Evolutionary conservation across 495 filamentous ascomycete species (phyloP).

Genomic region (Tricharina praecox): DNA sequence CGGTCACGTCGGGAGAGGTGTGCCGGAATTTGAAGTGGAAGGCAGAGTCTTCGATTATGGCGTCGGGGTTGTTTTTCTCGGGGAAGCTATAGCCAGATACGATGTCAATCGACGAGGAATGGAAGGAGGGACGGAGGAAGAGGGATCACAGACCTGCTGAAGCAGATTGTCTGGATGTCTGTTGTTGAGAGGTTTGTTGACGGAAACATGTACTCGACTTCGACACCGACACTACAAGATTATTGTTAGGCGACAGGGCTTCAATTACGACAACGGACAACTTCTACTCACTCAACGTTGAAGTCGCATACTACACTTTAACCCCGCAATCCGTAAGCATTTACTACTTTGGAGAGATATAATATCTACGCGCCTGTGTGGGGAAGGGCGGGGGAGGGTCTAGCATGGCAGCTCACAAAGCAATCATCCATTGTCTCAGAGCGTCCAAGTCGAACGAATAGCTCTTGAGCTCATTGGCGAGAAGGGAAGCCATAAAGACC

Average conservation of each 20-base stretch:
- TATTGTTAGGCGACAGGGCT: neutral
- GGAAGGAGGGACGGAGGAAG: neutral
- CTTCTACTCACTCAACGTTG: constrained; percentile 24
- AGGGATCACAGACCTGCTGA: constrained; percentile 20
- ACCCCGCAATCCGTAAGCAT: neutral
- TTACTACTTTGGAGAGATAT: neutral
- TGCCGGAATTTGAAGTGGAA: constrained; percentile 27
- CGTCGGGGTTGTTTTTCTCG: constrained; percentile 24
- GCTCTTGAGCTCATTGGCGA: constrained; percentile 16
- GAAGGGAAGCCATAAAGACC: neutral
- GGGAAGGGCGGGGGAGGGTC: neutral
- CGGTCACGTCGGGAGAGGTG: constrained; percentile 20
- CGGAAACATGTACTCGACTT: constrained; percentile 27
- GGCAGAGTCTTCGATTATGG: constrained; percentile 18
- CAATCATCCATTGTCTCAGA: constrained; percentile 26
- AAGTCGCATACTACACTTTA: constrained; percentile 27
- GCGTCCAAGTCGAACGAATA: constrained; percentile 23
- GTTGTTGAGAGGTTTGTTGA: constrained; percentile 23
- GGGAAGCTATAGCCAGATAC: constrained; percentile 21
- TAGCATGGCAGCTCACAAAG: constrained; percentile 13
- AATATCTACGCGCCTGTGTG: constrained; percentile 3
- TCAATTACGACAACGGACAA: neutral
- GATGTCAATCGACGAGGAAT: neutral
- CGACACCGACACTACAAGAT: constrained; percentile 13
- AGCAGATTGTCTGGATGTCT: constrained; percentile 26